These are phyloP conservation scores for Cyclanthera cordifolia DNA, from an alignment of 306 rosid genomes.

Conservation along the genomic window DNA sequence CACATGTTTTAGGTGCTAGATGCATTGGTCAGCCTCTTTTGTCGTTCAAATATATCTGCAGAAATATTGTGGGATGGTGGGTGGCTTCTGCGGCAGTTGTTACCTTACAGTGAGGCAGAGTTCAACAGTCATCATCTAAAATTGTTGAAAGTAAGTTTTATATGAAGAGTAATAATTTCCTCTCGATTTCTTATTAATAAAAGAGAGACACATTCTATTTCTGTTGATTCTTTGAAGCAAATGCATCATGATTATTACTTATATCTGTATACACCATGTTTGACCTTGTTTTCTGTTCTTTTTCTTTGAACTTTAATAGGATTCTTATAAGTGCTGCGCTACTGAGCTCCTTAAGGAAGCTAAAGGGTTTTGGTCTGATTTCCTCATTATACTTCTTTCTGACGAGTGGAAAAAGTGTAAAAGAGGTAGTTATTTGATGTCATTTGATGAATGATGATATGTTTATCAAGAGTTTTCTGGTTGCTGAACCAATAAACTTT, in stretches of 20 bases:
- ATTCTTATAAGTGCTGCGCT: constrained; percentile 50
- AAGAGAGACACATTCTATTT: neutral
- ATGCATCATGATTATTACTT: neutral
- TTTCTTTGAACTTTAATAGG: constrained; percentile 31
- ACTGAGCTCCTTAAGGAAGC: constrained; percentile 50
- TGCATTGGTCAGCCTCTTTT: constrained; percentile 70
- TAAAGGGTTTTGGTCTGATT: constrained; percentile 76
- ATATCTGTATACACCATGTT: neutral
- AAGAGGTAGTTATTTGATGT: constrained; percentile 46
- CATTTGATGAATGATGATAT: neutral
- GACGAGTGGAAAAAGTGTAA: constrained; percentile 90
- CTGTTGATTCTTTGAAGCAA: neutral
- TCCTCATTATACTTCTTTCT: constrained; percentile 47
- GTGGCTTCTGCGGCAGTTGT: constrained; percentile 95
- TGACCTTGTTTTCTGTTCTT: neutral
- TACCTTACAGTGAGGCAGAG: constrained; percentile 76
- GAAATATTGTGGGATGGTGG: constrained; percentile 93
- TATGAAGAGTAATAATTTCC: neutral
- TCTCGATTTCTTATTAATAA: neutral
- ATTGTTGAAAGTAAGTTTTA: constrained; percentile 50
- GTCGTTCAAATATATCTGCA: constrained; percentile 77
- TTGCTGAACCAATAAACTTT: constrained; percentile 19
- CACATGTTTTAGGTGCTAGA: constrained; percentile 55
- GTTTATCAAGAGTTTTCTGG: constrained; percentile 7
- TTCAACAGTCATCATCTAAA: constrained; percentile 60